Percentiles rank a stretch among this genome's conserved stretches.
These are phyloP conservation scores for Kodamaea anthophila DNA, from an alignment of 1,139 yeast species.

Conservation along the genomic window DNA sequence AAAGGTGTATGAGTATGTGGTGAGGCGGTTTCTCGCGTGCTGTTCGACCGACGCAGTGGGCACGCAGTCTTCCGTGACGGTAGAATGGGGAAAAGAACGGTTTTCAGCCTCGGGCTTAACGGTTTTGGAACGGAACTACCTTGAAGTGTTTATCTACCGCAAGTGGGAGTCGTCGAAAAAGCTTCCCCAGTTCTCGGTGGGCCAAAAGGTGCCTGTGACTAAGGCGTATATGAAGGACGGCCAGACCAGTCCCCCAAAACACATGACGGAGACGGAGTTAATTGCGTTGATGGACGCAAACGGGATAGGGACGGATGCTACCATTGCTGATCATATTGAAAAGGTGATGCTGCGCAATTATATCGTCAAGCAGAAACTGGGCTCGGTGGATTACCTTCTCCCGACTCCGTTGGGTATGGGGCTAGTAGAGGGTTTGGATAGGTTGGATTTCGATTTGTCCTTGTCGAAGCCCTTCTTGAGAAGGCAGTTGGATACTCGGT, in stretches of 20 bases:
- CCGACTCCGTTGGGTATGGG: constrained; percentile 88
- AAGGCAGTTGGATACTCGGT: constrained; percentile 62
- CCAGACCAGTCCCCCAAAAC: constrained; percentile 70
- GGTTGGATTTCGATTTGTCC: constrained; percentile 68
- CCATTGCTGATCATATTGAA: constrained; percentile 95
- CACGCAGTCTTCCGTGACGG: constrained; percentile 50
- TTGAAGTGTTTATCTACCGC: constrained; percentile 73
- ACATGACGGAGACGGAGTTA: constrained; percentile 86
- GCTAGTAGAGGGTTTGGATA: constrained; percentile 81
- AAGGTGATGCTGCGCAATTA: constrained; percentile 68
- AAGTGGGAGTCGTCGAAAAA: constrained; percentile 68
- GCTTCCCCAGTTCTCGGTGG: constrained; percentile 58
- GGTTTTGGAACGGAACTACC: constrained; percentile 67
- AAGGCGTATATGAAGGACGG: constrained; percentile 65
- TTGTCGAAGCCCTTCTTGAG: constrained; percentile 87
- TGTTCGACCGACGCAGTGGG: constrained; percentile 92
- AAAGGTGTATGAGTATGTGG: constrained; percentile 81
- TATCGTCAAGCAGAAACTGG: constrained; percentile 43
- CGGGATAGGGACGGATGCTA: constrained; percentile 98
- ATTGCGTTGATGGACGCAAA: constrained; percentile 93
- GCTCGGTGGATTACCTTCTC: constrained; percentile 38
- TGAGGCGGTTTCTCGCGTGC: constrained; percentile 82
- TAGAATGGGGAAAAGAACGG: constrained; percentile 73
- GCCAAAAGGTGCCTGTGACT: constrained; percentile 49
- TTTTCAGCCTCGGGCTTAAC: constrained; percentile 68